Evolutionary conservation across 2,329 filamentous ascomycete genomes (phyloP), one percentile per base, ranked within the genome.

Genomic region (Fusarium oxysporum): DNA sequence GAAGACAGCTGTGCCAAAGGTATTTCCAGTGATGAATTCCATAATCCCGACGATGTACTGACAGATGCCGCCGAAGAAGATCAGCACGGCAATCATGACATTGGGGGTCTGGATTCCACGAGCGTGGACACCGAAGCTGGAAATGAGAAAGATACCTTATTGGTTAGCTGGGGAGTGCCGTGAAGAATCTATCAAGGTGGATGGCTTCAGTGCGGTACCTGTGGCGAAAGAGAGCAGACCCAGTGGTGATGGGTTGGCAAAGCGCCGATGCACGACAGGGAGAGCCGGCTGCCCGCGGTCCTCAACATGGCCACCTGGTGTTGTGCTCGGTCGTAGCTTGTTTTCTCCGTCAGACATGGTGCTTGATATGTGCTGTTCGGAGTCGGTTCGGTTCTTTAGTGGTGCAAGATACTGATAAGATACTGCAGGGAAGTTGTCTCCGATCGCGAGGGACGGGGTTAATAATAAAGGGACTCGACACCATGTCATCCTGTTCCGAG

Each of bases 81-180:
- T 62, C n/a, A 71, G 38, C 30, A 69, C 65, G 3, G 68, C 59
- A 30, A 71, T 68, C 68, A 71, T 71, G 47, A 71, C 65, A 56
- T 71, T 71, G 3, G 68, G 68, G 6, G 54, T 71, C 19, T 71
- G 68, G 21, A 71, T 56, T 25, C 68, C 68, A 6, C 68, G 65
- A 32, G 65, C 56, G 6, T 71, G 68, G 17, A 71, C 56, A 11
- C 68, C 68, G 23, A 71, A 71, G 41, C 65, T 65, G 0, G 68
- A 71, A 35, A 71, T 69, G 14, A 71, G 60, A 41, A 71, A 71
- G 16, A 71, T 71, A 12, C 68, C 68, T 71, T 32, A n/a, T 30
- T 23, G 10, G 38, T 68, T 32, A 58, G 55, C 43, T 25, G 11
- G 6, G 9, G 14, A 43, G 35, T 35, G 14, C 16, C 14, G 6